A percentile compares a stretch with the other conserved stretches of the same genome.
Evolutionary conservation across 305 asterid species (phyloP).

Genomic region (Vinca major): DNA sequence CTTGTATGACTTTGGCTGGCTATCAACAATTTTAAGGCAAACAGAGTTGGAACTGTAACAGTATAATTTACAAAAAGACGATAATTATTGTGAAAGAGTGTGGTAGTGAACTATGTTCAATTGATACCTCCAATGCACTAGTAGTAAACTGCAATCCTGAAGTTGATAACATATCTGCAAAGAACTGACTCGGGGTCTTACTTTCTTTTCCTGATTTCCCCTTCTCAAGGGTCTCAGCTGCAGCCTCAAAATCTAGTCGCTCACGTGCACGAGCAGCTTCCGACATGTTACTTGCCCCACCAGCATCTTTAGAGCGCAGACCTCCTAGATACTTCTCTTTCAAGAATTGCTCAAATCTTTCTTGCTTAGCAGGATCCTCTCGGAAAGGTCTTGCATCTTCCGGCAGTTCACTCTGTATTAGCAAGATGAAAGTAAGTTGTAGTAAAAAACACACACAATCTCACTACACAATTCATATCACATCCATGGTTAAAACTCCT

Average conservation of each 20-base stretch:
- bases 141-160: constrained; percentile 66
- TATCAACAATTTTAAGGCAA: constrained; percentile 26
- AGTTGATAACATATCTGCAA: constrained; percentile 36
- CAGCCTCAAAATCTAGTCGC: constrained; percentile 82
- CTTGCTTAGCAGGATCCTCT: constrained; percentile 74
- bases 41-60: constrained; percentile 14
- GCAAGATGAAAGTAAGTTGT: background rate
- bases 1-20: constrained; percentile 37
- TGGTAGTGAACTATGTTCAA: constrained; percentile 1
- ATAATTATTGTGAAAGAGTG: too few species aligned
- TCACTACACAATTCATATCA: background rate
- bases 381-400: constrained; percentile 55
- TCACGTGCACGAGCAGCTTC: constrained; percentile 99
- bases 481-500: background rate
- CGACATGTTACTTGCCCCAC: constrained; percentile 82
- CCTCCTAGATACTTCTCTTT: constrained; percentile 95
- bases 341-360: constrained; percentile 89
- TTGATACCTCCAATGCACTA: constrained; percentile 55
- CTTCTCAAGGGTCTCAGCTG: constrained; percentile 53
- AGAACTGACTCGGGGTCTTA: constrained; percentile 37
- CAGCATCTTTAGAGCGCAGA: constrained; percentile 72
- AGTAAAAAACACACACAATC: background rate
- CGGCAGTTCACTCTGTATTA: constrained; percentile 41
- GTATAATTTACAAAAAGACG: too few species aligned
- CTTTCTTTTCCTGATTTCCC: constrained; percentile 42